These are phyloP conservation scores for Cardamine occulta DNA, from an alignment of 345 rosid species.

Conservation along the genomic window DNA sequence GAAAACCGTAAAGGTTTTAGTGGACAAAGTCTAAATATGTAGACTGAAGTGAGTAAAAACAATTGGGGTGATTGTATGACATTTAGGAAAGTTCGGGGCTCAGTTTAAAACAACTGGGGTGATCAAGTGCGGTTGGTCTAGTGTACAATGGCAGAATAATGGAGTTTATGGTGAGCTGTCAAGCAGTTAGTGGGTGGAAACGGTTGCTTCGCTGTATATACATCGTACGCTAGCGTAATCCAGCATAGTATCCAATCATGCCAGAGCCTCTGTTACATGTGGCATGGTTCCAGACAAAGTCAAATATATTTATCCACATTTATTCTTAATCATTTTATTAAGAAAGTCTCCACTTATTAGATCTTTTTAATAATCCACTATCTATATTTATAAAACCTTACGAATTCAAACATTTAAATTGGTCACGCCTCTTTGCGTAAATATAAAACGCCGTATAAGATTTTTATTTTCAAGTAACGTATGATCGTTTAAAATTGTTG, in stretches of 20 bases:
- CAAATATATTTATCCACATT: slow-evolving; percentile 18
- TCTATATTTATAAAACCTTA: slow-evolving; percentile 13
- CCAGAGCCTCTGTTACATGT: slow-evolving; percentile 33
- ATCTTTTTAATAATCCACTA: slow-evolving; percentile 20
- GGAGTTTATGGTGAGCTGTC: slow-evolving; percentile 40
- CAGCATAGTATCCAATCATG: slow-evolving; percentile 42
- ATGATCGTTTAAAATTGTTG: slow-evolving; percentile 3
- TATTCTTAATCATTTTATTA: slow-evolving; percentile 13
- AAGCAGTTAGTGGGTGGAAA: slow-evolving; percentile 37
- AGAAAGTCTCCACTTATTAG: neutral
- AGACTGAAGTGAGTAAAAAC: neutral
- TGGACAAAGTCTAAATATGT: slow-evolving; percentile 2
- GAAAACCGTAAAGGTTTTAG: neutral
- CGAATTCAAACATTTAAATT: slow-evolving; percentile 30
- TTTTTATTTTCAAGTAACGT: slow-evolving; percentile 7
- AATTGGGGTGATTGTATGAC: slow-evolving; percentile 2
- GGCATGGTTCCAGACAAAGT: slow-evolving; percentile 28
- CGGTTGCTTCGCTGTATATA: slow-evolving; percentile 41
- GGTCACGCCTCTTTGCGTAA: slow-evolving; percentile 26
- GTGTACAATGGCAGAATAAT: neutral
- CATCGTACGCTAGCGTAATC: slow-evolving; percentile 38
- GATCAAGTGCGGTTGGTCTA: slow-evolving; percentile 17
- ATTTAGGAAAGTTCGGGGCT: neutral
- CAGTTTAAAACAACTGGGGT: neutral
- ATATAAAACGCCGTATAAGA: neutral